These are phyloP conservation scores for Balakata baccata DNA, from an alignment of 345 rosid species.

Conservation along the genomic window DNA sequence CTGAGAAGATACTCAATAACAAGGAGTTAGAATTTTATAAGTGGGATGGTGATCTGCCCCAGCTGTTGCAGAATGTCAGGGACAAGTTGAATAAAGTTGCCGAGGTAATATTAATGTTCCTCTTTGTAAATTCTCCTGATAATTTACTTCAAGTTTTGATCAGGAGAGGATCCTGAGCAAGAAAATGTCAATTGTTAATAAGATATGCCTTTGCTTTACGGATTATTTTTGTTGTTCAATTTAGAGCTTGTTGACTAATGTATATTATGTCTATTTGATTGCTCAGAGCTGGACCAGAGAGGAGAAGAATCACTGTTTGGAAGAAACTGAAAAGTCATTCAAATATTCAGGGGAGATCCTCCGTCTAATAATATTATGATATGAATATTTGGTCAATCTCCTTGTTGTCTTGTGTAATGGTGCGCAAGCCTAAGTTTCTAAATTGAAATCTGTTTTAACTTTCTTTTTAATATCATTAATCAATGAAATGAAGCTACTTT, in stretches of 20 bases:
- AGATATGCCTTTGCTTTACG: not conserved
- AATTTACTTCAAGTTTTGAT: not conserved
- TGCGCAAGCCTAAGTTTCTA: conserved; percentile 17
- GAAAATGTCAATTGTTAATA: not conserved
- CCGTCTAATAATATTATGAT: conserved; percentile 69
- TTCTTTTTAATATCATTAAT: not conserved
- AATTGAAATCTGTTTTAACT: not conserved
- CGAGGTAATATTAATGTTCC: conserved; percentile 37
- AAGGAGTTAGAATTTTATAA: conserved; percentile 77
- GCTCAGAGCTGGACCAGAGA: conserved; percentile 80
- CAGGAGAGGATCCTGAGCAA: not conserved
- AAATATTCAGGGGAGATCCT: conserved; percentile 86
- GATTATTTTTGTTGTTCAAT: not conserved
- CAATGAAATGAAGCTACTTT: not conserved
- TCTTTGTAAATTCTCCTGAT: not conserved
- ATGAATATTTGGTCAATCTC: not conserved
- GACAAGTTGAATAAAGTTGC: conserved; percentile 76
- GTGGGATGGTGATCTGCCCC: conserved; percentile 83
- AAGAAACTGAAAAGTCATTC: conserved; percentile 93
- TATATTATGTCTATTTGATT: conserved; percentile 5
- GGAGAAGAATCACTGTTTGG: conserved; percentile 88
- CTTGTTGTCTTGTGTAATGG: conserved; percentile 1
- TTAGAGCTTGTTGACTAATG: conserved; percentile 1
- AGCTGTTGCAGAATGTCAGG: conserved; percentile 71
- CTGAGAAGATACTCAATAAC: conserved; percentile 57